These are phyloP conservation scores for Lignosus rhinocerotis DNA, from an alignment of 1,284 basidiomycete species.

Conservation along the genomic window DNA sequence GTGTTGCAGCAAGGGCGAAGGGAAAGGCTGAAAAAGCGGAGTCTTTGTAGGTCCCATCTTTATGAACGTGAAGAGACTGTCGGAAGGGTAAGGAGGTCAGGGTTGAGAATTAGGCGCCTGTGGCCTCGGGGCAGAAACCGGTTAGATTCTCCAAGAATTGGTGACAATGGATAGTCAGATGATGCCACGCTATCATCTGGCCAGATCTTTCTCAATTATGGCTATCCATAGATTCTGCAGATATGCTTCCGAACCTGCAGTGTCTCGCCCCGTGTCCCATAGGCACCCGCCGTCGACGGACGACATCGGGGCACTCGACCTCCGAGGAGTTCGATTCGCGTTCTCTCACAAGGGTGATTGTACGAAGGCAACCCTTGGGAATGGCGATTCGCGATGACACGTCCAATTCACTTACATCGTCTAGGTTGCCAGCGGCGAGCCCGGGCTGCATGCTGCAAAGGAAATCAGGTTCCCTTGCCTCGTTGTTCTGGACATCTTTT, in stretches of 20 bases:
- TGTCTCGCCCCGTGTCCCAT: background rate
- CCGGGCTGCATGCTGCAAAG: slow-evolving; percentile 2
- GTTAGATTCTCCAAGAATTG: slow-evolving; percentile 15
- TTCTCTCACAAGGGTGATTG: slow-evolving; percentile 11
- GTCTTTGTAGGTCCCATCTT: slow-evolving; percentile 23
- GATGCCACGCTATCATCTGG: slow-evolving; percentile 17
- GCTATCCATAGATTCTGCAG: slow-evolving; percentile 1
- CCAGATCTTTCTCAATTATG: slow-evolving; percentile 5
- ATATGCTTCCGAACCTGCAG: slow-evolving; percentile 14
- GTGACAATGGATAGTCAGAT: slow-evolving; percentile 12
- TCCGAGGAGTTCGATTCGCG: slow-evolving; percentile 6
- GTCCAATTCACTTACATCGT: slow-evolving; percentile 3
- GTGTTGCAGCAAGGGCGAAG: slow-evolving; percentile 10
- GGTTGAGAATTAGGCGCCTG: slow-evolving; percentile 16
- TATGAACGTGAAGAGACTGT: slow-evolving; percentile 22
- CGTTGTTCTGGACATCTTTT: slow-evolving; percentile 5
- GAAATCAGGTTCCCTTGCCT: slow-evolving; percentile 2
- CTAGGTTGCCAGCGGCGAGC: slow-evolving; percentile 7
- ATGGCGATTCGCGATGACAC: slow-evolving; percentile 1
- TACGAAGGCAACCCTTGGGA: slow-evolving; percentile 6
- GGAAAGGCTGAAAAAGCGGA: slow-evolving; percentile 11
- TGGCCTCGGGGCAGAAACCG: slow-evolving; percentile 17
- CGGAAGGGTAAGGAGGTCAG: slow-evolving; percentile 21
- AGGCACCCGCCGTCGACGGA: background rate
- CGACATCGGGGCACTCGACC: slow-evolving; percentile 1